Base-by-base conservation (phyloP, 2,329 filamentous ascomycete species). In the Trichoderma koningiopsis region DNA sequence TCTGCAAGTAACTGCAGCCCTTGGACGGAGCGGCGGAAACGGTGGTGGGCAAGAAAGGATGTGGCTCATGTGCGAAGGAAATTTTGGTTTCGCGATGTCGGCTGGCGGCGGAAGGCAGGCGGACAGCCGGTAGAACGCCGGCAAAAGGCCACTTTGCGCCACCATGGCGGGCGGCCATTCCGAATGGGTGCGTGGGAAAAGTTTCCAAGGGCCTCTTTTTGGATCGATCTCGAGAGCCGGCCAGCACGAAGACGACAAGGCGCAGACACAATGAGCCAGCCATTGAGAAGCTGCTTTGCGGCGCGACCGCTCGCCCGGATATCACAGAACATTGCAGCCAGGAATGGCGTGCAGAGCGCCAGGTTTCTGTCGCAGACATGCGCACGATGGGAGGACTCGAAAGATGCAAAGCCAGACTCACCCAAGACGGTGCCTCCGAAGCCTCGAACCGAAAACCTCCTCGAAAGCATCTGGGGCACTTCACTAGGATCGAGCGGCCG, bases 251-350 rank as follows among this genome's bases (percentile, higher is more conserved):
- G 35, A 53, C 2, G 27, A 49, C 37, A 29, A 22, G 53, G 80
- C 79, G 75, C 72, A 65, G 72, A 74, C 73, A 78, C 74, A 64
- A 86, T 86, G 84, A 84, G 80, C 71, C 81, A 79, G 64, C 75
- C 81, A 74, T 77, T 82, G 61, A 76, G 78, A 73, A 80, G 77
- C 74, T 81, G 83, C 79, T 77, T 82, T 49, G 73, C 82, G 77
- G 82, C 81, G 74, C 81, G 79, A 71, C 75, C 80, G 59, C 72
- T 81, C 70, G 76, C 79, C 53, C 78, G 71, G 70, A 59, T 67
- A 27, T 63, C 73, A 65, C 77, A 70, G 70, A 73, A 67, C 68
- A 68, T 72, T 59, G 72, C 70, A 62, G 65, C 68, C 40, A 72
- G 73, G 71, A 72, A 68, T 64, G 66, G 72, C 35, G 69, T 73